Evolutionary conservation across 148 eudicot species (phyloP).

Genomic region (Amaranthus cruentus): DNA sequence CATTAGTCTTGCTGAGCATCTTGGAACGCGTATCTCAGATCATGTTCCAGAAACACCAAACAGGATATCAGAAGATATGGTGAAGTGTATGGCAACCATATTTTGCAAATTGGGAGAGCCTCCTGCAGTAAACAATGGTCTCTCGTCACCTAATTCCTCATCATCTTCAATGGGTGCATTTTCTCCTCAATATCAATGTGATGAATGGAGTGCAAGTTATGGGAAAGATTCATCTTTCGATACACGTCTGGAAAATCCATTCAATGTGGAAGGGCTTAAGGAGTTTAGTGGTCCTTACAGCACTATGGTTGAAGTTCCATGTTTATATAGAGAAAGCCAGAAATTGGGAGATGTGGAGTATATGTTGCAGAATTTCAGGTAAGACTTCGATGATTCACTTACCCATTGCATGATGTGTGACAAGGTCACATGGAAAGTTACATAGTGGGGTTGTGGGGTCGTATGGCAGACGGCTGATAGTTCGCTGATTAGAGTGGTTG

Average conservation of each 20-base stretch:
- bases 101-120: slow-evolving; percentile 87
- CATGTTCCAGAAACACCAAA: slow-evolving; percentile 82
- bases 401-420: neutral
- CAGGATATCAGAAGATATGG: slow-evolving; percentile 87
- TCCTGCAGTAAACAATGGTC: slow-evolving; percentile 50
- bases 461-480: too few species aligned
- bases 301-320: slow-evolving; percentile 79
- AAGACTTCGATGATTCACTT: slow-evolving; percentile 9
- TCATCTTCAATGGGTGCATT: slow-evolving; percentile 63
- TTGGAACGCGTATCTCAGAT: slow-evolving; percentile 75
- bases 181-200: slow-evolving; percentile 64
- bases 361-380: slow-evolving; percentile 71
- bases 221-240: slow-evolving; percentile 73
- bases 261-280: slow-evolving; percentile 82
- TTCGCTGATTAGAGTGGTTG: too few species aligned
- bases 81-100: slow-evolving; percentile 81
- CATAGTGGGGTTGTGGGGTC: too few species aligned
- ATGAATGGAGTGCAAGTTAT: slow-evolving; percentile 77
- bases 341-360: slow-evolving; percentile 70
- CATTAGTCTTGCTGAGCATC: slow-evolving; percentile 79
- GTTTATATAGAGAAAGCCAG: slow-evolving; percentile 61
- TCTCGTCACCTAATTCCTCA: slow-evolving; percentile 87
- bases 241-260: slow-evolving; percentile 73
- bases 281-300: slow-evolving; percentile 96
- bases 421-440: neutral